Percentiles rank a stretch among this genome's conserved stretches.
These are phyloP conservation scores for Linanthus parryae DNA, from an alignment of 148 eudicot species.

Conservation along the genomic window DNA sequence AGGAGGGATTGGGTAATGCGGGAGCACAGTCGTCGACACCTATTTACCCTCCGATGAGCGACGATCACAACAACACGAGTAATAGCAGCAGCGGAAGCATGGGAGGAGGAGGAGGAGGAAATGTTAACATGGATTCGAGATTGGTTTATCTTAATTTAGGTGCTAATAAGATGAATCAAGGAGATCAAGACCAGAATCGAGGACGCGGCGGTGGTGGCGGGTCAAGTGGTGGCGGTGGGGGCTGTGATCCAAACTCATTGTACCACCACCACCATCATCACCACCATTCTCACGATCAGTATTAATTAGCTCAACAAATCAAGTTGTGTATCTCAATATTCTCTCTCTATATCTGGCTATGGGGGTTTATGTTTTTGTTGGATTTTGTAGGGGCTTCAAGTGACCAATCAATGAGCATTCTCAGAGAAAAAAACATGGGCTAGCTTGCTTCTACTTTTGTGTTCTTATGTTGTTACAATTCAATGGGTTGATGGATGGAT, in stretches of 20 bases:
- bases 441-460: no score
- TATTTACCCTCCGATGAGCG: conserved; percentile 30
- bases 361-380: no score
- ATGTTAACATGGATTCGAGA: conserved; percentile 58
- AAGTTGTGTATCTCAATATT: no score
- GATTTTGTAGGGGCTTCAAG: no score
- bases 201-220: conserved; percentile 26
- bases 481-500: no score
- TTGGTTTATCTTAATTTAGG: conserved; percentile 74
- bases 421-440: no score
- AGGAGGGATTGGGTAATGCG: conserved; percentile 41
- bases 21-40: conserved; percentile 10
- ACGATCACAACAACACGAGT: conserved; percentile 9
- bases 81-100: conserved; percentile 30
- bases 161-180: conserved; percentile 32
- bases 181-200: conserved; percentile 13
- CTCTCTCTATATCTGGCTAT: no score
- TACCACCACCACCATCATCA: conserved; percentile 40
- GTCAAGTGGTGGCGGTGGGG: conserved; percentile 15
- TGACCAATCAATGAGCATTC: no score
- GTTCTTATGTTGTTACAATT: no score
- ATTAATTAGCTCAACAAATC: background rate
- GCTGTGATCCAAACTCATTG: conserved; percentile 29
- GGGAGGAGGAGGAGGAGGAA: no score
- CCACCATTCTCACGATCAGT: conserved; percentile 25